Conservation (phyloP, 768 basidiomycete genomes). For the Naematelia aurantialba region DNA sequence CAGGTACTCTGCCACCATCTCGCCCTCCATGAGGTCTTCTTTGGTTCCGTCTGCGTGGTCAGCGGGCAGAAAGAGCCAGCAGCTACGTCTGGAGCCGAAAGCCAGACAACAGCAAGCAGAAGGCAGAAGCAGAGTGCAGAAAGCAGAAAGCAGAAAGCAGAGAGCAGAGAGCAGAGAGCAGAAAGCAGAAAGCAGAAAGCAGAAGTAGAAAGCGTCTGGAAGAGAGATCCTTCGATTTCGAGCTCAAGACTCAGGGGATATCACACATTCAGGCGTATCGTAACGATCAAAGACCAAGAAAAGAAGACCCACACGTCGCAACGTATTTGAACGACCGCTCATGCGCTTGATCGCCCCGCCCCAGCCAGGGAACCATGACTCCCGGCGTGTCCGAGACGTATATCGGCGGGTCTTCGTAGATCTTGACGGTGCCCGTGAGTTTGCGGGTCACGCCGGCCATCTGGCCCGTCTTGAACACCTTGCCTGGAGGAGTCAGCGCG, state of each 20-base stretch:
- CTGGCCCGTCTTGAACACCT: conserved; percentile 82
- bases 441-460: conserved; percentile 86
- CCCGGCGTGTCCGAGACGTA: conserved; percentile 96
- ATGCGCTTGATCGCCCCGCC: conserved; percentile 74
- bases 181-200: too few relatives aligned
- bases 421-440: conserved; percentile 80
- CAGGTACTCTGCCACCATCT: conserved; percentile 79
- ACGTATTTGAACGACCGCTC: conserved; percentile 91
- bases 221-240: too few relatives aligned
- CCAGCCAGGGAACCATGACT: conserved; percentile 93
- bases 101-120: not conserved
- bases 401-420: conserved; percentile 69
- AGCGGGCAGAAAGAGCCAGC: not conserved
- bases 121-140: too few relatives aligned
- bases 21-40: conserved; percentile 80
- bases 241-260: too few relatives aligned
- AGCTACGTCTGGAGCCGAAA: not conserved
- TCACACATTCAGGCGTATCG: not conserved
- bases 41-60: conserved; percentile 63
- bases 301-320: conserved; percentile 64
- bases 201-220: too few relatives aligned
- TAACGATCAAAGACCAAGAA: not conserved
- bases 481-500: conserved; percentile 60
- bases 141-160: too few relatives aligned
- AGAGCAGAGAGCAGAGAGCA: too few relatives aligned